Evolutionary conservation across 2,329 filamentous ascomycete genomes (phyloP).

Genomic region (Exophiala viscosa): DNA sequence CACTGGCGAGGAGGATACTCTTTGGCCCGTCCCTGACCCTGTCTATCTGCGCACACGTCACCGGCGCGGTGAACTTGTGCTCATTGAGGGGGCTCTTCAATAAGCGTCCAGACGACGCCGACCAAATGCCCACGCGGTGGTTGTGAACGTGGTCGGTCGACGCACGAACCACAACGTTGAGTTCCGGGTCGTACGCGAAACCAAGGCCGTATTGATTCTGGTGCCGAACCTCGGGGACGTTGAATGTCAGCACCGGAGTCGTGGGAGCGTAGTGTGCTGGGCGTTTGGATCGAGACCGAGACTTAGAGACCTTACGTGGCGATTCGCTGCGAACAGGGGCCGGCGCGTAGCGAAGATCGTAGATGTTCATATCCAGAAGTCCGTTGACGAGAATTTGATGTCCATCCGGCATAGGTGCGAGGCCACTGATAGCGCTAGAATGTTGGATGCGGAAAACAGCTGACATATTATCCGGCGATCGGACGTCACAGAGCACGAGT

Average conservation of each 20-base stretch:
- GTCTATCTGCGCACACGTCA: slow-evolving; percentile 12
- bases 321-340: not conserved
- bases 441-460: slow-evolving; percentile 20
- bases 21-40: slow-evolving; percentile 21
- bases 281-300: not conserved
- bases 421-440: slow-evolving; percentile 14
- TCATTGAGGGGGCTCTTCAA: slow-evolving; percentile 15
- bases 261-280: slow-evolving; percentile 1
- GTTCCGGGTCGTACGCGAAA: slow-evolving; percentile 23
- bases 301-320: not conserved
- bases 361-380: slow-evolving; percentile 14
- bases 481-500: slow-evolving; percentile 19
- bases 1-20: slow-evolving; percentile 15
- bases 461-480: not conserved
- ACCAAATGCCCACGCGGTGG: slow-evolving; percentile 20
- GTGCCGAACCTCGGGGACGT: slow-evolving; percentile 3
- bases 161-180: slow-evolving; percentile 20
- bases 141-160: slow-evolving; percentile 12
- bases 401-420: slow-evolving; percentile 7
- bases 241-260: slow-evolving; percentile 9
- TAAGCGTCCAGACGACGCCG: slow-evolving; percentile 14
- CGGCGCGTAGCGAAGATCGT: slow-evolving; percentile 23
- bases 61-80: slow-evolving; percentile 7
- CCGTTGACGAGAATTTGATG: slow-evolving; percentile 21
- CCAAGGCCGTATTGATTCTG: slow-evolving; percentile 17